These are phyloP conservation scores for Puccinia hordei DNA, from an alignment of 1,284 basidiomycete species.

Conservation along the genomic window DNA sequence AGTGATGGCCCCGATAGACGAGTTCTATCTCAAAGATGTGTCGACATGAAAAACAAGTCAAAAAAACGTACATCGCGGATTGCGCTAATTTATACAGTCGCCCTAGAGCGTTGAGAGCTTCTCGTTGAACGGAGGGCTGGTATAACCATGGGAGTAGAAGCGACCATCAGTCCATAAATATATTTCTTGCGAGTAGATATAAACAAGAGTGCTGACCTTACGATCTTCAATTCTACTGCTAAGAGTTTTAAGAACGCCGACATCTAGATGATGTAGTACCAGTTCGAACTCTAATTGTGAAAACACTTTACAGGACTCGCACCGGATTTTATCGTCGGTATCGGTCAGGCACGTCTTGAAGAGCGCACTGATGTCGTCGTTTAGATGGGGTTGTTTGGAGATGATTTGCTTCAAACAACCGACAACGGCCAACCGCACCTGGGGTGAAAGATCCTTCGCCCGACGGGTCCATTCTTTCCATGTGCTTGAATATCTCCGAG, in stretches of 20 bases:
- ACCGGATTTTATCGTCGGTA: constrained; percentile 86
- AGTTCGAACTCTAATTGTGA: constrained; percentile 87
- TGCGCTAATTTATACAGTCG: constrained; percentile 80
- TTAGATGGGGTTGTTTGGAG: constrained; percentile 69
- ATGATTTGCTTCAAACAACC: constrained; percentile 71
- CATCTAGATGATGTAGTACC: constrained; percentile 76
- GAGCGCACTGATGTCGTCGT: constrained; percentile 71
- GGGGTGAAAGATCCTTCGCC: constrained; percentile 73
- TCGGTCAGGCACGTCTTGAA: constrained; percentile 74
- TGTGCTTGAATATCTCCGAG: constrained; percentile 75
- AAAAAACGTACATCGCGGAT: constrained; percentile 74
- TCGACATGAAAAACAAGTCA: neutral
- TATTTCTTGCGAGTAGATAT: neutral
- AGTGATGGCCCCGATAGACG: neutral
- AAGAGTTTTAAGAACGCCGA: constrained; percentile 68
- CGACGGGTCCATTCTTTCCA: constrained; percentile 85
- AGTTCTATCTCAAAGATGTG: neutral
- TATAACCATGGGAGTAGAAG: constrained; percentile 1
- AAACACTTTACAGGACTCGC: constrained; percentile 78
- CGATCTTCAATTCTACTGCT: constrained; percentile 79
- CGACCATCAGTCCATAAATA: neutral
- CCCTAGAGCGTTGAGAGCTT: constrained; percentile 76
- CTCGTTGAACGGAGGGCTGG: constrained; percentile 74
- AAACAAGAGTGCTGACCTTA: constrained; percentile 65
- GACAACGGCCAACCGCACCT: constrained; percentile 77